Percentiles rank a stretch among this genome's conserved stretches.
phyloP scores from a whole-genome alignment of 2,329 filamentous ascomycete species.

The Tolypocladium sp. region DNA sequence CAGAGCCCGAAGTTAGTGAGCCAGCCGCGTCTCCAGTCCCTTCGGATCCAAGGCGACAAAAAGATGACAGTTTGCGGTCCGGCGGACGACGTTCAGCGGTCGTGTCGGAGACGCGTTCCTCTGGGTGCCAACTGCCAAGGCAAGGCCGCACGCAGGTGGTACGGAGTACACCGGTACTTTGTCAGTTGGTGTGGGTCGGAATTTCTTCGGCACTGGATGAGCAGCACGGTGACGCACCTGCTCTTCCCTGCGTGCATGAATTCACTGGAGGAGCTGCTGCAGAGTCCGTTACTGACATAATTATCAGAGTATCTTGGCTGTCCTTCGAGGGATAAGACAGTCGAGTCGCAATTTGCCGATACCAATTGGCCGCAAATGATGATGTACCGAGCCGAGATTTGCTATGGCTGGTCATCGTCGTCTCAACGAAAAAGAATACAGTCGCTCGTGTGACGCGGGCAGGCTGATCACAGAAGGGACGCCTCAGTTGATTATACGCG shows the following conservation, averaged over 20 bases:
- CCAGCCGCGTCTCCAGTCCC: neutral
- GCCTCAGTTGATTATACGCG: neutral
- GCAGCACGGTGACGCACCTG: neutral
- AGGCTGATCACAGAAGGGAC: neutral
- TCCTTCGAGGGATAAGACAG: neutral
- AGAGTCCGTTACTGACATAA: neutral
- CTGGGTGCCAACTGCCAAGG: neutral
- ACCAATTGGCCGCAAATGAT: neutral
- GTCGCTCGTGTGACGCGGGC: neutral
- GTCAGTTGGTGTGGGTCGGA: neutral
- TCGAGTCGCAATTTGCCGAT: neutral
- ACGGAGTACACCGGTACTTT: neutral
- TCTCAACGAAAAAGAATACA: neutral
- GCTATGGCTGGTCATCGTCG: neutral
- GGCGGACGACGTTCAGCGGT: neutral
- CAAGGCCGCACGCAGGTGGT: no score
- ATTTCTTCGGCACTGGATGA: slow-evolving; percentile 1
- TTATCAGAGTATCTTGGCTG: neutral
- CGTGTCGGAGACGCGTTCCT: slow-evolving; percentile 2
- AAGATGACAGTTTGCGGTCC: no score
- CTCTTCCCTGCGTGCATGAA: no score
- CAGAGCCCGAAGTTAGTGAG: neutral
- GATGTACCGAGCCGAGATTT: neutral
- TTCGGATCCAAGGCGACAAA: neutral
- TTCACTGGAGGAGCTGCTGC: neutral